Evolutionary conservation across 2,329 filamentous ascomycete species (phyloP).

Genomic region (Botrytis cinerea): DNA sequence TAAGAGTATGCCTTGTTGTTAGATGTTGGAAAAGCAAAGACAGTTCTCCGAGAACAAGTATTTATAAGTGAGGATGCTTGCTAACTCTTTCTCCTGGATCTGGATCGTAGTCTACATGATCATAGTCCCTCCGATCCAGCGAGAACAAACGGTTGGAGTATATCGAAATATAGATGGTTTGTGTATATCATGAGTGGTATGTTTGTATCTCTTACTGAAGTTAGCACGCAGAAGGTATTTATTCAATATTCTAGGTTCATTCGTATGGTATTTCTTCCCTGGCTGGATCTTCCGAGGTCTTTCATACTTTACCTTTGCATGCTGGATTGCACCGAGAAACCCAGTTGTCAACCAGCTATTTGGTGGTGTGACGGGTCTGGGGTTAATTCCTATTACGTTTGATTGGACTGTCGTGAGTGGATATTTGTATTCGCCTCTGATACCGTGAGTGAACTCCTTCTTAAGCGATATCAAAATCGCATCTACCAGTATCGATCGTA

Average conservation of each 20-base stretch:
- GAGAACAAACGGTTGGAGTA: constrained; percentile 51
- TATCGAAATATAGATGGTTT: constrained; percentile 48
- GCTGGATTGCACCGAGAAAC: constrained; percentile 71
- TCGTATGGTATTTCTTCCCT: constrained; percentile 55
- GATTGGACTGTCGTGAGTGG: constrained; percentile 69
- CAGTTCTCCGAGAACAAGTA: not conserved
- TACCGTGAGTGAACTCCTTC: not conserved
- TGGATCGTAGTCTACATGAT: constrained; percentile 57
- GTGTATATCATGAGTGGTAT: constrained; percentile 46
- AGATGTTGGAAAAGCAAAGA: not conserved
- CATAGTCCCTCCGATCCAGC: constrained; percentile 52
- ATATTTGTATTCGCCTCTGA: constrained; percentile 7
- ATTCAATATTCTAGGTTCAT: not conserved
- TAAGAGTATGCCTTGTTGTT: not conserved
- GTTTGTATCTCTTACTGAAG: constrained; percentile 36
- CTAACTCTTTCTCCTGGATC: constrained; percentile 29
- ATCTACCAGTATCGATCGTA: not conserved
- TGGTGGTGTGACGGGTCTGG: constrained; percentile 65
- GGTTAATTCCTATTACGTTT: constrained; percentile 70
- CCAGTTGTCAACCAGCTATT: constrained; percentile 72
- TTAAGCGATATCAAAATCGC: not conserved
- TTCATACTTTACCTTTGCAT: constrained; percentile 68
- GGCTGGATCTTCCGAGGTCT: constrained; percentile 53
- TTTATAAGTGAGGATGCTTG: not conserved
- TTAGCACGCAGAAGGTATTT: not conserved